phyloP scores from a whole-genome alignment of 2,329 filamentous ascomycete species.

The Diaporthe sp. region DNA sequence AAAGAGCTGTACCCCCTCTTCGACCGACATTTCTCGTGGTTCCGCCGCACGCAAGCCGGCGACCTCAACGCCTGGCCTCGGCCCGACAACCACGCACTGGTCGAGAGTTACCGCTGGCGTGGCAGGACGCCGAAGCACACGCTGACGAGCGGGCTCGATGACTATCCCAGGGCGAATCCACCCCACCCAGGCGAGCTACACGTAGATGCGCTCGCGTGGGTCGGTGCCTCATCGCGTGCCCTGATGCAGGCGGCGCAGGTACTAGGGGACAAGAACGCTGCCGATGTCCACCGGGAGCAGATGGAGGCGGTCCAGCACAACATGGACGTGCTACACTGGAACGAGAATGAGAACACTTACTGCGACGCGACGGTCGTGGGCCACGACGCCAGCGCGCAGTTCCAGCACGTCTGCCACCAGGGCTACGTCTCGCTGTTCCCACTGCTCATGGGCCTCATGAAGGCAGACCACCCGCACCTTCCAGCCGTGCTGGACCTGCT shows the following conservation, averaged over 20 bases:
- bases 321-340: slow-evolving; percentile 91
- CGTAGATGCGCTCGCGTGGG: slow-evolving; percentile 90
- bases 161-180: slow-evolving; percentile 91
- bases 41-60: slow-evolving; percentile 85
- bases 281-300: slow-evolving; percentile 75
- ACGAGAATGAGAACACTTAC: slow-evolving; percentile 77
- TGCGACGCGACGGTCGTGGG: slow-evolving; percentile 87
- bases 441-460: slow-evolving; percentile 38
- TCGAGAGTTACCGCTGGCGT: slow-evolving; percentile 90
- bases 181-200: slow-evolving; percentile 93
- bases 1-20: slow-evolving; percentile 82
- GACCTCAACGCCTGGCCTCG: slow-evolving; percentile 69
- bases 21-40: slow-evolving; percentile 91
- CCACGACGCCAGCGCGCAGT: slow-evolving; percentile 38
- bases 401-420: slow-evolving; percentile 37
- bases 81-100: slow-evolving; percentile 50
- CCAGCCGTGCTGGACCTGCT: slow-evolving; percentile 35
- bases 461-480: slow-evolving; percentile 35
- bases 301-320: slow-evolving; percentile 81
- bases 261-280: slow-evolving; percentile 80
- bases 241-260: slow-evolving; percentile 79
- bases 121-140: slow-evolving; percentile 86
- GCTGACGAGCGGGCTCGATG: slow-evolving; percentile 88
- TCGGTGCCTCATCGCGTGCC: slow-evolving; percentile 87
- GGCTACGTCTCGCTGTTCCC: slow-evolving; percentile 38